Evolutionary conservation across 1,284 basidiomycete species (phyloP).

Genomic region (Butyriboletus appendiculatus): DNA sequence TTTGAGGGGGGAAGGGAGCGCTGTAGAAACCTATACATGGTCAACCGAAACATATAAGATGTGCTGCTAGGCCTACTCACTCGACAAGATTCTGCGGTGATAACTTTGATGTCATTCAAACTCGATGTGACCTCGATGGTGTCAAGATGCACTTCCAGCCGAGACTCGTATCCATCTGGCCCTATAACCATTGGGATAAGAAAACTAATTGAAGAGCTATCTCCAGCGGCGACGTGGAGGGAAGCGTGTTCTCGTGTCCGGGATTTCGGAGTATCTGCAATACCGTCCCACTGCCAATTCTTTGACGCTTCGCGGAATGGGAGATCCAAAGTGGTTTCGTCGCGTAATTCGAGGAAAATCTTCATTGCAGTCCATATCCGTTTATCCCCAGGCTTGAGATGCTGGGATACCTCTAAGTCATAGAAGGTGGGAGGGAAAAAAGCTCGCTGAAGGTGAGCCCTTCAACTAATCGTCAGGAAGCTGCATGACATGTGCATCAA

Average conservation of each 20-base stretch:
- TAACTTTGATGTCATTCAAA: conserved; percentile 81
- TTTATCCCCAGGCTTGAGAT: conserved; percentile 71
- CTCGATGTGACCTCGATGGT: conserved; percentile 78
- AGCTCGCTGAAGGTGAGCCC: conserved; percentile 72
- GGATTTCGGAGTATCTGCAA: conserved; percentile 47
- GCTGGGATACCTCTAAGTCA: conserved; percentile 55
- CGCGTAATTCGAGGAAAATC: conserved; percentile 77
- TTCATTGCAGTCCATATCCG: conserved; percentile 81
- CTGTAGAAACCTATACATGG: conserved; percentile 54
- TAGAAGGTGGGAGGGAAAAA: conserved; percentile 85
- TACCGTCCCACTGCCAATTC: conserved; percentile 87
- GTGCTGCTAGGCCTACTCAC: conserved; percentile 41
- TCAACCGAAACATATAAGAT: conserved; percentile 1
- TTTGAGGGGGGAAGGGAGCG: conserved; percentile 61
- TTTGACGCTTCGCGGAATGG: conserved; percentile 90
- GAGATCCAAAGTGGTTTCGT: conserved; percentile 73
- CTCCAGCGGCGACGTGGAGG: conserved; percentile 74
- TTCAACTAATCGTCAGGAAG: conserved; percentile 31
- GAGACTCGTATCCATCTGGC: conserved; percentile 72
- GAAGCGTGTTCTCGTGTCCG: conserved; percentile 66
- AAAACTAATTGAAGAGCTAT: conserved; percentile 83
- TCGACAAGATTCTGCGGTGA: conserved; percentile 74
- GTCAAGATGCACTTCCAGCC: conserved; percentile 82
- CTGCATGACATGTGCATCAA: neutral
- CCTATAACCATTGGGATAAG: conserved; percentile 79